phyloP scores from a whole-genome alignment of 2,329 filamentous ascomycete species.

The Uncinocarpus reesii region DNA sequence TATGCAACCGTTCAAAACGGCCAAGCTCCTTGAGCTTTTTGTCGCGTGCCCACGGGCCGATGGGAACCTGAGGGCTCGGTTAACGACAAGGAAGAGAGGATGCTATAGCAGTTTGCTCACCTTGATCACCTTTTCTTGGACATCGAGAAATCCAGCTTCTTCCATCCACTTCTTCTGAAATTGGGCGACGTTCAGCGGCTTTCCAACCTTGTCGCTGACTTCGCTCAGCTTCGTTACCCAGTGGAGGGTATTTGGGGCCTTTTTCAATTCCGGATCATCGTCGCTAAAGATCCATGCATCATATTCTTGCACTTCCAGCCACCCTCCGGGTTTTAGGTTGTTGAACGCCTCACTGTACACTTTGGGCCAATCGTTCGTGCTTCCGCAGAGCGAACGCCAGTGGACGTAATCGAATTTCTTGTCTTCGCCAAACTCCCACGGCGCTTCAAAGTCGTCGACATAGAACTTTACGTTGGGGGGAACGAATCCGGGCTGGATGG shows the following conservation, averaged over 20 bases:
- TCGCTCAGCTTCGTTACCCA: conserved; percentile 40
- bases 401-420: conserved; percentile 50
- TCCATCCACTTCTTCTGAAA: conserved; percentile 45
- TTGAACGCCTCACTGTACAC: conserved; percentile 31
- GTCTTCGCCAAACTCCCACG: conserved; percentile 45
- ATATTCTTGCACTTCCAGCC: conserved; percentile 36
- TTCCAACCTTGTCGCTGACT: conserved; percentile 37
- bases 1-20: conserved; percentile 18
- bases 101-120: conserved; percentile 39
- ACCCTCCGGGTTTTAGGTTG: conserved; percentile 49
- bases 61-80: conserved; percentile 7
- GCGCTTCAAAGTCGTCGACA: conserved; percentile 56
- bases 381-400: conserved; percentile 49
- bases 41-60: conserved; percentile 19
- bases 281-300: conserved; percentile 14
- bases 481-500: conserved; percentile 55
- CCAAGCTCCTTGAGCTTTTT: conserved; percentile 16
- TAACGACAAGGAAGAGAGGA: background rate
- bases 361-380: conserved; percentile 41
- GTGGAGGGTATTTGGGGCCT: conserved; percentile 19
- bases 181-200: conserved; percentile 45
- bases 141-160: conserved; percentile 48
- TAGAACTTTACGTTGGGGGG: conserved; percentile 65
- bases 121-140: conserved; percentile 44
- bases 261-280: conserved; percentile 13